Conservation (phyloP, 1,284 basidiomycete species). For the Megacollybia platyphylla region DNA sequence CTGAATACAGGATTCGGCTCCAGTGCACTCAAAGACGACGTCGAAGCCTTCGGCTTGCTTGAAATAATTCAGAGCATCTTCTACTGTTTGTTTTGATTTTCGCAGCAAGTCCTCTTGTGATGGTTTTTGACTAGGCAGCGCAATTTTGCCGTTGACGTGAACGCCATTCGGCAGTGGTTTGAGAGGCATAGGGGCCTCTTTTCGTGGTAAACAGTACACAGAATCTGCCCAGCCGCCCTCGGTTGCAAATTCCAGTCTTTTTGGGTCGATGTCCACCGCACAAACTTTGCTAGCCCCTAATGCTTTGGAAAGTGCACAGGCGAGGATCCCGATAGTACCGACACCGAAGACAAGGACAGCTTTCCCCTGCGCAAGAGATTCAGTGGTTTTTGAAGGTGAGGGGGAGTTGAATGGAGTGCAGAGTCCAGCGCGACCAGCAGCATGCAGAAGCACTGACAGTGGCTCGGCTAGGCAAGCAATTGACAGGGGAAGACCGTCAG, state of each 20-base stretch:
- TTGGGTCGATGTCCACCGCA: constrained; percentile 77
- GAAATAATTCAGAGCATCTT: constrained; percentile 40
- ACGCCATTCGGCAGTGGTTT: constrained; percentile 23
- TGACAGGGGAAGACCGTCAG: constrained; percentile 63
- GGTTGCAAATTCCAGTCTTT: constrained; percentile 68
- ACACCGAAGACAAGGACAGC: constrained; percentile 83
- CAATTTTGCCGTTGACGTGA: not conserved
- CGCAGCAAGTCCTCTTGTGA: not conserved
- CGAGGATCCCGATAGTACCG: constrained; percentile 86
- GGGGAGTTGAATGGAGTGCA: constrained; percentile 11
- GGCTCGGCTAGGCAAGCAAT: constrained; percentile 85
- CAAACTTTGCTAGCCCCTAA: constrained; percentile 60
- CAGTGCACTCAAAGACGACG: constrained; percentile 89
- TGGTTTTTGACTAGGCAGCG: not conserved
- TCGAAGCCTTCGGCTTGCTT: constrained; percentile 74
- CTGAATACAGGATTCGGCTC: constrained; percentile 84
- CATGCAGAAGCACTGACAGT: constrained; percentile 82
- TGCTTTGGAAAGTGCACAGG: constrained; percentile 67
- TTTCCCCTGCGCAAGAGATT: constrained; percentile 16
- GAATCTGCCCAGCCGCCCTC: constrained; percentile 66
- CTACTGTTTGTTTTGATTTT: not conserved
- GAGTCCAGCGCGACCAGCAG: constrained; percentile 58
- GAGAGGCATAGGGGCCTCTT: constrained; percentile 14
- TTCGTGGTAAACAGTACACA: constrained; percentile 57
- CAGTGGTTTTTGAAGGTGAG: not conserved